Conservation (phyloP, 1,284 basidiomycete species). For the Ceratobasidium sp. region DNA sequence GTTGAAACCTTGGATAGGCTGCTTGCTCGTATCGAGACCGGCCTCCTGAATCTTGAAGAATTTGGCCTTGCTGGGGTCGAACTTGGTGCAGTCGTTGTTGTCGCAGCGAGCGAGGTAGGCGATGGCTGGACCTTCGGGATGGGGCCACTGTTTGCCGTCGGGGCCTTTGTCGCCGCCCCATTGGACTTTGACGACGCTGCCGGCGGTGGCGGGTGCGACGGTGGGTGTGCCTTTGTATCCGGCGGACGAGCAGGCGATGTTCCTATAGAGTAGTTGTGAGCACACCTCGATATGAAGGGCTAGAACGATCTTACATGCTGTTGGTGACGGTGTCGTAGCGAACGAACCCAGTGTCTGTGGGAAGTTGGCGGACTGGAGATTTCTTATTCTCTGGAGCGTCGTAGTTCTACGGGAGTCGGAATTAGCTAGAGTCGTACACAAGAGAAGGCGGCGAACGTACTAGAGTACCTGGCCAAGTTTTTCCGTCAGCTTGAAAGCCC, state of each 20-base stretch:
- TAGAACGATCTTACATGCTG: conserved; percentile 34
- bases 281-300: too few relatives aligned
- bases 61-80: conserved; percentile 69
- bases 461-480: conserved; percentile 1
- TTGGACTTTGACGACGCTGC: background rate
- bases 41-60: conserved; percentile 78
- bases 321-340: conserved; percentile 9
- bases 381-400: conserved; percentile 19
- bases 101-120: conserved; percentile 72
- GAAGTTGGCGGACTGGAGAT: conserved; percentile 35
- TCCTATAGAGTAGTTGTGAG: too few relatives aligned
- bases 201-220: background rate
- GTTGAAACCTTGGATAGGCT: background rate
- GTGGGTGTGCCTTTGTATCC: conserved; percentile 11
- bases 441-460: background rate
- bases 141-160: conserved; percentile 22
- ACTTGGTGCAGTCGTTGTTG: conserved; percentile 69
- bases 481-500: background rate
- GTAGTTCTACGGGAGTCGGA: conserved; percentile 29
- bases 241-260: conserved; percentile 23
- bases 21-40: conserved; percentile 62
- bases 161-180: conserved; percentile 37
- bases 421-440: background rate
- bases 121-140: conserved; percentile 69
- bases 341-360: conserved; percentile 32